phyloP scores from a whole-genome alignment of 192 early-diverging fungal genomes.

The Tieghemiomyces parasiticus region DNA sequence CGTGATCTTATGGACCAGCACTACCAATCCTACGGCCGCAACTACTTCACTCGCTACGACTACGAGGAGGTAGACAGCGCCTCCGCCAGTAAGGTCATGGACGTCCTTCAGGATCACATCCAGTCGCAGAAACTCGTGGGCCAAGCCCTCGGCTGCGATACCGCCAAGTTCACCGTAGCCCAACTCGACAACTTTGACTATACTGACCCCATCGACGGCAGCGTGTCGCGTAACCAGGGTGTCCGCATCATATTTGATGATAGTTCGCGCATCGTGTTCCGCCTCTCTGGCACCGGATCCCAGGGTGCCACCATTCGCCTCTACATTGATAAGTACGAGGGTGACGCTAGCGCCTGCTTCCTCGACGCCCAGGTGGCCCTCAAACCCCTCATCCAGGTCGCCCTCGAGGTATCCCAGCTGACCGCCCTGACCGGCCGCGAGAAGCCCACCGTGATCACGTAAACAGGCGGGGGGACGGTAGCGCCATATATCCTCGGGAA shows the following conservation, averaged over 20 bases:
- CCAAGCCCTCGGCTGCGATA: too few species aligned
- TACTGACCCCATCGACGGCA: conserved; percentile 81
- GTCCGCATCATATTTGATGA: conserved; percentile 84
- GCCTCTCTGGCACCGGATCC: conserved; percentile 85
- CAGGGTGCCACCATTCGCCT: conserved; percentile 92
- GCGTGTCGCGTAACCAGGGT: conserved; percentile 77
- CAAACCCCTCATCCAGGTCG: conserved; percentile 72
- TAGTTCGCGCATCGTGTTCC: conserved; percentile 81
- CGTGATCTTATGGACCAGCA: conserved; percentile 70
- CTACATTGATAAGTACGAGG: conserved; percentile 86
- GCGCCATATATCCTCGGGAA: too few species aligned
- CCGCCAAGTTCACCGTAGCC: conserved; percentile 39
- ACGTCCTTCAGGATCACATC: conserved; percentile 42
- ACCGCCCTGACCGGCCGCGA: conserved; percentile 72
- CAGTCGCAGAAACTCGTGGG: conserved; percentile 36
- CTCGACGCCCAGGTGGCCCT: conserved; percentile 72
- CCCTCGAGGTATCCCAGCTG: conserved; percentile 58
- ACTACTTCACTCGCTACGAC: conserved; percentile 95
- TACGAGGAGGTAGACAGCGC: conserved; percentile 88
- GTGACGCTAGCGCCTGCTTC: conserved; percentile 37
- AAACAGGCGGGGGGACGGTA: too few species aligned
- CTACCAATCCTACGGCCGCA: conserved; percentile 75
- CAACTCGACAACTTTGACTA: conserved; percentile 84
- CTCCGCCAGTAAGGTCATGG: conserved; percentile 64
- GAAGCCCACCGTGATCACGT: conserved; percentile 83